Conservation (phyloP, 371 early-diverging fungal species). For the Saksenaea vasiformis region DNA sequence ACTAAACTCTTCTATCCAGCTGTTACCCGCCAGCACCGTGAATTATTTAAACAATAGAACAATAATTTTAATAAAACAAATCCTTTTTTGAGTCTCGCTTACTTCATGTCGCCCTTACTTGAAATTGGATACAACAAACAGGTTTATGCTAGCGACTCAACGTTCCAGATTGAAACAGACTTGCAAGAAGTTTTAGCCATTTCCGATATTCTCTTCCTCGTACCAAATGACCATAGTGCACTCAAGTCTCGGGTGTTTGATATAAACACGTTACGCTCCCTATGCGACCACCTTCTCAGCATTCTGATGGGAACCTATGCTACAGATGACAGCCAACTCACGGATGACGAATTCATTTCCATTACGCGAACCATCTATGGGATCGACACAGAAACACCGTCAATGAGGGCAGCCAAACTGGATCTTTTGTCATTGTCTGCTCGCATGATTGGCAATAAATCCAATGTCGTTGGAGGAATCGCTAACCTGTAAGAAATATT, state of each 20-base stretch:
- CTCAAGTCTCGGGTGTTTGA: constrained; percentile 7
- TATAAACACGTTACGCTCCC: neutral
- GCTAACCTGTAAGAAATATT: constrained; percentile 3
- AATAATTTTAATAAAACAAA: too few species aligned
- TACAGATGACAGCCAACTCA: constrained; percentile 5
- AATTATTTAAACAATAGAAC: too few species aligned
- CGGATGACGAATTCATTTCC: constrained; percentile 7
- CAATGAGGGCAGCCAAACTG: constrained; percentile 9
- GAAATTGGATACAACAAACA: too few species aligned
- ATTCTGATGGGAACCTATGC: neutral
- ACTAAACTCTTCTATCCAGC: too few species aligned
- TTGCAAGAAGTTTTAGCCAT: constrained; percentile 9
- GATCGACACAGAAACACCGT: neutral
- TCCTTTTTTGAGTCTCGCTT: too few species aligned
- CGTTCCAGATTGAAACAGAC: constrained; percentile 4
- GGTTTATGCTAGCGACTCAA: neutral
- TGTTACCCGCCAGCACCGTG: too few species aligned
- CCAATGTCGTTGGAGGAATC: constrained; percentile 6
- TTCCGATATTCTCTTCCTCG: constrained; percentile 5
- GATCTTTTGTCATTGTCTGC: constrained; percentile 2
- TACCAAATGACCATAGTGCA: constrained; percentile 4
- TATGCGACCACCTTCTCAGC: constrained; percentile 3
- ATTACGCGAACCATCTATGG: constrained; percentile 9
- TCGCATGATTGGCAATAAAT: constrained; percentile 2
- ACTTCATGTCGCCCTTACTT: too few species aligned